Base-by-base conservation (phyloP, 2,329 filamentous ascomycete species). In the Apiospora marii region DNA sequence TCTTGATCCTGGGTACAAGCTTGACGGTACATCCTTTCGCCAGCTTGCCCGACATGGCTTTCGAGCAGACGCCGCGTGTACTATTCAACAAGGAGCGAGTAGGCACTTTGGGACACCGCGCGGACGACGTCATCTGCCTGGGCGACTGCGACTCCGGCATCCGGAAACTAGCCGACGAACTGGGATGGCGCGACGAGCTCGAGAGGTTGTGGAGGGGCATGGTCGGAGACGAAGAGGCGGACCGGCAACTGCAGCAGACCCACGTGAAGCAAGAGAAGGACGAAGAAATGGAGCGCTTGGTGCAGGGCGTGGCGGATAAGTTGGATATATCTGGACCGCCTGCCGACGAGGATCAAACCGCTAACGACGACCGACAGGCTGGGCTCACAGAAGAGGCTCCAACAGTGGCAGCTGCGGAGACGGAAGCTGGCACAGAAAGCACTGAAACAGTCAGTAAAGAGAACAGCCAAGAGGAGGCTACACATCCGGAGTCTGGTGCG, bases 11-110 rank as follows among this genome's bases (percentile, higher is more conserved):
- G 85, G 96, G 96, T 1, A 98, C 96, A 0, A 98, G 94, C 78
- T 83, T 98, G 73, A 90, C 87, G 0, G 96, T 98, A 1, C 93
- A 95, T 74, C 96, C 96, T 0, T 99, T 99, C 81, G 94, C 96
- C 1, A 91, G 91, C 67, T 84, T 98, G 69, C 95, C 96, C 0
- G 84, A 88, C 19, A 84, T 92, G 76, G 91, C 91, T 30, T 78
- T 81, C 3, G 86, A 91, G 1, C 86, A 85, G 0, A 89, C 89
- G 3, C 96, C 96, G 0, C 89, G 96, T 13, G 84, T 99, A 2
- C 86, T 99, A 27, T 93, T 99, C 82, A 99, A 99, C 81, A 88
- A 92, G 83, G 94, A 98, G 81, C 85, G 85, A 48, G 96, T 98
- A 0, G 96, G 96, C 0, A 90, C 90, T 27, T 81, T 99, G 48